Base-by-base conservation (phyloP, 1,139 yeast genomes). In the Yamadazyma conglobata region DNA sequence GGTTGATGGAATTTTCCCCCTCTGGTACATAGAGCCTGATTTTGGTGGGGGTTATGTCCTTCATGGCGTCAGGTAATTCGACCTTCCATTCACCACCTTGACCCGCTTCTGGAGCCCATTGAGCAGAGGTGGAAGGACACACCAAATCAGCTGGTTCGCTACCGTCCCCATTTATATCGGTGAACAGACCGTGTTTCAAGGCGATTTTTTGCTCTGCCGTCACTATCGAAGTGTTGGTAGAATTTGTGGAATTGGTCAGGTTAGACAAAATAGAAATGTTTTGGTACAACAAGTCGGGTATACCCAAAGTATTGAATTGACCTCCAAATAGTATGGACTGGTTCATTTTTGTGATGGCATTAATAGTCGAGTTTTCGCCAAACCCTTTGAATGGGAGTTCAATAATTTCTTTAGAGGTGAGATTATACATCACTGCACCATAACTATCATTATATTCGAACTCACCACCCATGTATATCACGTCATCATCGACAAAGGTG, bases 261-360 rank as follows among this genome's bases (percentile, higher is more conserved):
- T 60, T 46, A 25, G 50, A 39, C 30, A 56, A 46, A 28, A 43
- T 33, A 7, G 59, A 40, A 22, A 51, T 39, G 33, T 60, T 61
- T 34, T 63, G 68, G 25, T 37, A 50, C 23, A 73, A 57, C 21
- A 74, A 56, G 27, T 71, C 63, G 4, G 63, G 55, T 36, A 77
- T 58, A 10, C 85, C 93, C 31, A 88, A 62, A 5, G 79, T 71
- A 37, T 66, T 48, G 50, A 91, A 88, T 4, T 59, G 42, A 12
- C 98, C 98, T 3, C 94, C 94, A 58, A 88, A 91, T 11, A 91
- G 52, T 10, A 91, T 66, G 33, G 75, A 69, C 5, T 69, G 71
- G 16, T 66, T 59, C 17, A 76, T 52, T 34, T 70, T 68, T 1
- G 75, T 44, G 22, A 91, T 88, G n/a, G 93, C 66, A 40, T 79